Evolutionary conservation across 2,329 filamentous ascomycete genomes (phyloP), one percentile per base, ranked within the genome.

Genomic region (Penicillium carneum): DNA sequence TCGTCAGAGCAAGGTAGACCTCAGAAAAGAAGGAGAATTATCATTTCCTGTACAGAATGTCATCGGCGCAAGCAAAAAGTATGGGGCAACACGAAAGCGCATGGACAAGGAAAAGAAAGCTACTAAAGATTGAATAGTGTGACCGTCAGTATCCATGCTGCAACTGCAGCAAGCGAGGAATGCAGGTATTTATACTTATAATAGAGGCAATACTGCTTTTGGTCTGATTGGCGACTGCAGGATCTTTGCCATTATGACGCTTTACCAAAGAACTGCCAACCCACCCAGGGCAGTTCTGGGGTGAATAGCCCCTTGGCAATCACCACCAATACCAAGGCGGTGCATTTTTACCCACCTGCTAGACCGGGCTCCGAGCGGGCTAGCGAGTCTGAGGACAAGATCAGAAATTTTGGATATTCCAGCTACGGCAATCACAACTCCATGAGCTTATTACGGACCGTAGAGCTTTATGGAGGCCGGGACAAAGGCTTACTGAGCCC

Each of bases 91-190:
- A 18, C n/a, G n/a, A 41, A 41, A 18, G n/a, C 1, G 3, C 38
- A 31, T 41, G 18, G 11, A 11, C 5, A 36, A 36, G 34, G 14
- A 16, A 36, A 4, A 5, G 12, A 36, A 36, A 7, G 34, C 1
- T 18, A 18, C n/a, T 41, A 11, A 41, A 41, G 3, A 18, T 41
- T 18, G 38, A 18, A 58, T 51, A 67, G 63, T 69, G 63, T 34
- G 64, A 69, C 48, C 64, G 66, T 18, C 43, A 57, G 33, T 47
- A 51, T 56, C 66, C 66, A 46, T 69, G 64, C 23, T 57, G 45
- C 36, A 67, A 68, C 47, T 69, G 66, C 39, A 45, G 61, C 47
- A 65, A 65, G 54, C 64, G 64, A 59, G 62, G 23, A 10, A 56
- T 29, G 46, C 59, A 59, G 64, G 64, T 66, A 64, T 57, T 20